Evolutionary conservation across 176 grass and related monocot species (phyloP).

Genomic region (Triticum urartu): DNA sequence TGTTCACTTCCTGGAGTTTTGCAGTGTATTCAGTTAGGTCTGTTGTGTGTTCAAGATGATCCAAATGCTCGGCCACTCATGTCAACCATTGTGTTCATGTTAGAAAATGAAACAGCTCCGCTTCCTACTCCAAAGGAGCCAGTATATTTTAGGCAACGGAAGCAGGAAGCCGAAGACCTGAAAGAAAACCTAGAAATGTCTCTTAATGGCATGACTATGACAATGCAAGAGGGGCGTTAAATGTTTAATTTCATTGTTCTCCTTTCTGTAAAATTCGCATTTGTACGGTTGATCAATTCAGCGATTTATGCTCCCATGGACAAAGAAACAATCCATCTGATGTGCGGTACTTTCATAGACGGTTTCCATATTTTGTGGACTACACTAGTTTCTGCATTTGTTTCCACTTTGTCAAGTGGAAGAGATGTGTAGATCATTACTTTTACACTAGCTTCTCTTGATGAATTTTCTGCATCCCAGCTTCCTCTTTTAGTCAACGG

Average conservation of each 20-base stretch:
- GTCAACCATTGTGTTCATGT: constrained; percentile 43
- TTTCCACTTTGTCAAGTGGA: too few relatives aligned
- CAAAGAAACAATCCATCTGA: too few relatives aligned
- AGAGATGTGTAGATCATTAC: neutral
- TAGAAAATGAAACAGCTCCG: constrained; percentile 20
- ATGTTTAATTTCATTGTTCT: neutral
- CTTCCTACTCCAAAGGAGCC: constrained; percentile 27
- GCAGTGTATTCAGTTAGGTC: constrained; percentile 30
- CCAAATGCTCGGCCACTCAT: constrained; percentile 49
- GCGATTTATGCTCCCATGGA: too few relatives aligned
- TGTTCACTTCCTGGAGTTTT: constrained; percentile 26
- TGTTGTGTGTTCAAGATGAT: constrained; percentile 51
- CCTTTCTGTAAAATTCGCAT: neutral
- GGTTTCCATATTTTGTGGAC: neutral
- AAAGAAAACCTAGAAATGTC: neutral
- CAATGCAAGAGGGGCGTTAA: constrained; percentile 9
- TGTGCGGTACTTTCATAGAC: neutral
- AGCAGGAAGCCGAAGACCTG: neutral
- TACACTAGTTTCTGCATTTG: neutral
- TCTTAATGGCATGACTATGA: neutral
- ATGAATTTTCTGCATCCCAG: neutral
- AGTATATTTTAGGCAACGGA: constrained; percentile 21
- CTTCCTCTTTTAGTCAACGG: neutral
- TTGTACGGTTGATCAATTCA: too few relatives aligned
- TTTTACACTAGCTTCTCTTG: neutral